Conservation (phyloP, 176 grass and related monocot genomes). For the Aegilops speltoides region DNA sequence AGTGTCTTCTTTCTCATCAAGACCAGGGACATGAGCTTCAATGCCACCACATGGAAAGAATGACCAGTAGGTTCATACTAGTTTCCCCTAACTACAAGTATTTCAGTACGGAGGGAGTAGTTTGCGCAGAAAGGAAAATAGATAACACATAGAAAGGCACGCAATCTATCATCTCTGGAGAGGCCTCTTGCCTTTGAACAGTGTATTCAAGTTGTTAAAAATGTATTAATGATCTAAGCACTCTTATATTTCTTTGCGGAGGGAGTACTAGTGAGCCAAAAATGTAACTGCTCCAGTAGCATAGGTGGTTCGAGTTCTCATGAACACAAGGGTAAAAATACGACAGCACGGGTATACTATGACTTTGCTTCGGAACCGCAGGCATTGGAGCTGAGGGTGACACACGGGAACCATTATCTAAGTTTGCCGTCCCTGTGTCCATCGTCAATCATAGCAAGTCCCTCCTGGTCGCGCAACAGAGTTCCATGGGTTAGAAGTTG, state of each 20-base stretch:
- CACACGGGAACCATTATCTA: slow-evolving; percentile 90
- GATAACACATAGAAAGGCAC: no score
- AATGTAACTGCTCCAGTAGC: no score
- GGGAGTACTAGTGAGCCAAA: no score
- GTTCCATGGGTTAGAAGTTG: background rate
- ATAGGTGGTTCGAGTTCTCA: background rate
- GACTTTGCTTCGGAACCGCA: slow-evolving; percentile 28
- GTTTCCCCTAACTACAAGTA: no score
- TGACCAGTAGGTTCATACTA: slow-evolving; percentile 79
- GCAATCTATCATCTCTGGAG: no score
- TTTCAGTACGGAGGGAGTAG: no score
- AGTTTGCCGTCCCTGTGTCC: slow-evolving; percentile 78
- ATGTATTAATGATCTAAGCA: no score
- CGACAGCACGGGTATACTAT: background rate
- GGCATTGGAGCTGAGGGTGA: slow-evolving; percentile 56
- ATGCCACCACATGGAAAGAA: slow-evolving; percentile 69
- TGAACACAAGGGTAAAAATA: background rate
- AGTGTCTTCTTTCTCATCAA: slow-evolving; percentile 63
- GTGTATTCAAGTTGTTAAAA: no score
- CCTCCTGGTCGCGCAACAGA: slow-evolving; percentile 51
- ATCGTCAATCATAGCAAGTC: slow-evolving; percentile 95
- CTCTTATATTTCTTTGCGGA: no score
- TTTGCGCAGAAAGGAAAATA: no score
- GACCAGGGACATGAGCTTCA: slow-evolving; percentile 58
- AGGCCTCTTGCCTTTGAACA: no score